phyloP scores from a whole-genome alignment of 176 grass and related monocot genomes.

The Carex cristatella region DNA sequence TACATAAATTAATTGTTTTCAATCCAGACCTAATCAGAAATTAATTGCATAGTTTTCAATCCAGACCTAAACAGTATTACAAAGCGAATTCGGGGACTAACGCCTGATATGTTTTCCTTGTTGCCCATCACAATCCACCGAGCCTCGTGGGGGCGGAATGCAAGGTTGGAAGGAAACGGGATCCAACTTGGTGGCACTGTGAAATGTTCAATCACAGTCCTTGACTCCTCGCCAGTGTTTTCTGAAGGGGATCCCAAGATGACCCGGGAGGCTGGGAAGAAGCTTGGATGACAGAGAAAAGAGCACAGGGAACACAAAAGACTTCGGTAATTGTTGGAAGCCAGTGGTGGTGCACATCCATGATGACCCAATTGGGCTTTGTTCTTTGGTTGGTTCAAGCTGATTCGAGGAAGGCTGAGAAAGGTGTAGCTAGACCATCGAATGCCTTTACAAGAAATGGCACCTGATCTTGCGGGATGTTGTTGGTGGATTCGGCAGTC shows the following conservation, averaged over 20 bases:
- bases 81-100: not conserved
- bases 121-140: not conserved
- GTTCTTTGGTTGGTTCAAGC: not conserved
- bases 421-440: not conserved
- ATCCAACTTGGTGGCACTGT: constrained; percentile 31
- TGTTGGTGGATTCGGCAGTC: not conserved
- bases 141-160: constrained; percentile 11
- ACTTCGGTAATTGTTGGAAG: not conserved
- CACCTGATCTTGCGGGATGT: not conserved
- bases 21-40: too few species aligned
- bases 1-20: too few species aligned
- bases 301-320: constrained; percentile 3
- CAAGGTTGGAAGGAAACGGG: not conserved
- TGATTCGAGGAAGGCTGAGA: not conserved
- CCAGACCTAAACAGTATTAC: too few species aligned
- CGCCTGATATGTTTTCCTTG: not conserved
- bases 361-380: not conserved
- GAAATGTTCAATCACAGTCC: not conserved
- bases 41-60: too few species aligned
- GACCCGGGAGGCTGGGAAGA: not conserved
- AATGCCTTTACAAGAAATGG: not conserved
- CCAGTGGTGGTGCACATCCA: not conserved
- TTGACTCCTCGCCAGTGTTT: not conserved
- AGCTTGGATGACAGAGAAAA: not conserved
- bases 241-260: not conserved